Evolutionary conservation across 2,329 filamentous ascomycete species (phyloP), one percentile per base, ranked within the genome.

Genomic region (Rhytidhysteron rufulum): DNA sequence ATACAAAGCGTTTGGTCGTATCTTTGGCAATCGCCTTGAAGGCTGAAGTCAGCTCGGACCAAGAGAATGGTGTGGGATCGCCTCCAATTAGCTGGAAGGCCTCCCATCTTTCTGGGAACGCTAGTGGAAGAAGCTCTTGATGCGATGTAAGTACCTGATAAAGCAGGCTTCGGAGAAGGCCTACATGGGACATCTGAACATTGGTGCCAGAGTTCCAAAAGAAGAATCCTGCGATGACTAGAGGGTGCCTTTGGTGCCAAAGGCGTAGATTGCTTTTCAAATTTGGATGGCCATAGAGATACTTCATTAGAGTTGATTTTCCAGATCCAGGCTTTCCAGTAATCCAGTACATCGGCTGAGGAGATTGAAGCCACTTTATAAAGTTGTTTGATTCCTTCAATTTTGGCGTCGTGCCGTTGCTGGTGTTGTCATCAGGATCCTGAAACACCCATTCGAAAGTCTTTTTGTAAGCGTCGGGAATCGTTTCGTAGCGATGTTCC

Each of bases 271-370:
- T 8, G 7, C 8, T 8, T 32, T 8, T 8, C 10, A 20, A 22
- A 3, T n/a, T 5, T 15, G 17, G 17, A 3, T 22, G 6, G 19
- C n/a, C 4, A 10, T 38, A 38, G 1, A 50, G n/a, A 20, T 24
- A 44, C 16, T 39, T 43, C 63, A 74, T 70, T 10, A 74, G 41
- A 0, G 68, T 74, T 0, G 68, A 72, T 40, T 74, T 74, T 8
- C 71, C 72, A 11, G 68, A 69, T 0, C 71, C 70, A 2, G 70
- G 63, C 32, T 71, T 73, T 2, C 71, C 72, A 18, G 58, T 62
- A 10, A 74, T 63, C 62, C 67, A 54, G 36, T 50, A 54, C 2
- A 48, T 20, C 16, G 24, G 24, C 24, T 27, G 8, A 27, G 7
- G 8, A 13, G 8, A 7, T 7, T 13, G 24, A 27, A 27, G 24